phyloP scores from a whole-genome alignment of 371 early-diverging fungal genomes.

The Gilbertella persicaria region DNA sequence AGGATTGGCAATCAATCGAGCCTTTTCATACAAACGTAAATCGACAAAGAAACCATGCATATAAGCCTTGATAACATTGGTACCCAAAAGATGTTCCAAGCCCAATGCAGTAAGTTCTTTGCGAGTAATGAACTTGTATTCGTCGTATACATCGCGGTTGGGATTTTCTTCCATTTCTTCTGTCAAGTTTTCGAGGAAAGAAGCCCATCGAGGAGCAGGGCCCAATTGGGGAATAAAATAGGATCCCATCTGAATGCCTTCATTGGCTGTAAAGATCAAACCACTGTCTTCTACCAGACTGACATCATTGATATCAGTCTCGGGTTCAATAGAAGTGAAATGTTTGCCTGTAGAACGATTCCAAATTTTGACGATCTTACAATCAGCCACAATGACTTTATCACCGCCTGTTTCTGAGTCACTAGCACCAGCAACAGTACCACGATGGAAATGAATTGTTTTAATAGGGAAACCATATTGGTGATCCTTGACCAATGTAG shows the following conservation, averaged over 20 bases:
- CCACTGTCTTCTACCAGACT: conserved; percentile 85
- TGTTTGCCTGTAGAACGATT: conserved; percentile 76
- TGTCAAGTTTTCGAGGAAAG: conserved; percentile 96
- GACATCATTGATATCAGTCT: conserved; percentile 93
- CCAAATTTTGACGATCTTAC: conserved; percentile 94
- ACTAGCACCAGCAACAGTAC: conserved; percentile 50
- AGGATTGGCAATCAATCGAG: conserved; percentile 94
- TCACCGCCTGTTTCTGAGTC: conserved; percentile 46
- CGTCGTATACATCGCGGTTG: conserved; percentile 86
- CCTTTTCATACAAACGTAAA: conserved; percentile 93
- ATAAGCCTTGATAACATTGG: conserved; percentile 92
- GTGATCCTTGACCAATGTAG: conserved; percentile 91
- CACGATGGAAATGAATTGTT: conserved; percentile 79
- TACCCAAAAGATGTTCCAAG: conserved; percentile 92
- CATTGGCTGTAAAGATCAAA: conserved; percentile 92
- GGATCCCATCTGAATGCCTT: conserved; percentile 91
- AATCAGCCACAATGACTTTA: conserved; percentile 87
- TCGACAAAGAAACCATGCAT: conserved; percentile 99
- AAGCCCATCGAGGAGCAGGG: conserved; percentile 95
- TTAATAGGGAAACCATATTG: conserved; percentile 98
- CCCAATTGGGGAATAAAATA: conserved; percentile 94
- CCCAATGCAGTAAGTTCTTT: conserved; percentile 88
- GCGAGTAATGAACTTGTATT: conserved; percentile 96
- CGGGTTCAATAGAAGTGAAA: conserved; percentile 91
- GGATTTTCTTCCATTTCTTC: conserved; percentile 97